A percentile compares a stretch with the other conserved stretches of the same genome.
phyloP scores from a whole-genome alignment of 2,329 filamentous ascomycete genomes.

The Cryoendolithus antarcticus region DNA sequence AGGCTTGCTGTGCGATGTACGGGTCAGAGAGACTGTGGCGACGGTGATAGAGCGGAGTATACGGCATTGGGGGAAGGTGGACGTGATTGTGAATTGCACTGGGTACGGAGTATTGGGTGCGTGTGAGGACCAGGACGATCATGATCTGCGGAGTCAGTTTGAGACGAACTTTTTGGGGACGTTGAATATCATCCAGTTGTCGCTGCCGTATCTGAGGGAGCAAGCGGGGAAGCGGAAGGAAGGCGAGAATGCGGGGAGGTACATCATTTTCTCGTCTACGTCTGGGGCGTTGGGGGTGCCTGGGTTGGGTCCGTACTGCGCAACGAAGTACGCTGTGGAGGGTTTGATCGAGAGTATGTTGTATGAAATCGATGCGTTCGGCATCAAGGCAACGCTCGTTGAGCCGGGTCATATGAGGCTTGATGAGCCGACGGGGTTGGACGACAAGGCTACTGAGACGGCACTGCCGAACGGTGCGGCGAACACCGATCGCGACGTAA shows the following conservation, averaged over 20 bases:
- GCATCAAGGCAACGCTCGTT: constrained; percentile 86
- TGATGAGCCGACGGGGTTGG: constrained; percentile 51
- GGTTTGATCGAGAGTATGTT: constrained; percentile 93
- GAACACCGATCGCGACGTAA: constrained; percentile 8
- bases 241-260: constrained; percentile 48
- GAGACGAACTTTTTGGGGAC: constrained; percentile 97
- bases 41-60: constrained; percentile 59
- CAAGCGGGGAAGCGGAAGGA: constrained; percentile 34
- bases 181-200: constrained; percentile 81
- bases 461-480: no score
- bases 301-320: constrained; percentile 85
- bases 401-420: constrained; percentile 80
- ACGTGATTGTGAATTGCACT: constrained; percentile 85
- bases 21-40: constrained; percentile 64
- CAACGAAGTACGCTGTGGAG: constrained; percentile 94
- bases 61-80: constrained; percentile 58
- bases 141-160: constrained; percentile 90
- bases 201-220: constrained; percentile 73
- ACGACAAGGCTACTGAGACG: constrained; percentile 18
- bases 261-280: constrained; percentile 89
- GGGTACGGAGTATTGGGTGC: constrained; percentile 92
- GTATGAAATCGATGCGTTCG: constrained; percentile 85
- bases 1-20: constrained; percentile 76
- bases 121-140: constrained; percentile 93
- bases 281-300: constrained; percentile 84